Base-by-base conservation (phyloP, 2,329 filamentous ascomycete genomes). In the Aspergillus awamori region DNA sequence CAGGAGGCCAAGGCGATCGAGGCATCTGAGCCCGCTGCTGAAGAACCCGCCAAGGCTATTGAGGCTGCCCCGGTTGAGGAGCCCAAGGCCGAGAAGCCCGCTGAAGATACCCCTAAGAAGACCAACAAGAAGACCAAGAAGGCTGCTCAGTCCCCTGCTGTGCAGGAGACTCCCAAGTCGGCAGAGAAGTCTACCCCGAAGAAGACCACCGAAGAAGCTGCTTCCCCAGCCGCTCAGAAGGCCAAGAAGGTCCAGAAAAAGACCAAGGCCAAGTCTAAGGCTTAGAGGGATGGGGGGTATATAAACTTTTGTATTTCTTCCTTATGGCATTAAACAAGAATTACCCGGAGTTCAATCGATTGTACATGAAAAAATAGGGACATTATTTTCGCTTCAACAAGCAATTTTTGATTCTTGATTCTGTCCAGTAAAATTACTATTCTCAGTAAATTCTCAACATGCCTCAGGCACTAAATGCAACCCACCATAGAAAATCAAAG, bases 111-210 rank as follows among this genome's bases (percentile, higher is more conserved):
- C 58, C 68, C 72, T 11, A 75, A 77, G 55, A 61, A 61, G 65
- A 74, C 67, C 7, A 77, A 77, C 7, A 77, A 77, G 66, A 74
- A 74, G 68, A 66, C 65, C 59, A 72, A 72, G 67, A 72, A 73
- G 68, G 54, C 66, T 10, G 66, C 67, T 30, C 67, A 67, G 57
- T 60, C 68, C 17, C 51, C 59, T 57, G 59, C 67, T n/a, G 55
- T 48, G 13, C 58, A 70, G 47, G 67, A 66, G 47, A 67, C 68
- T n/a, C 65, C 67, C 15, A 69, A 73, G 49, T 38, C 57, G 58
- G 67, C 69, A 26, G 51, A 49, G 15, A 26, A 59, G 39, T 57
- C 60, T 10, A 47, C 60, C 20, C 38, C 60, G 13, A 64, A 64
- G 56, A 60, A 65, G 41, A 59, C 45, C 22, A 54, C 54, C 17